Conservation (phyloP, 805 yeast genomes). For the Lachancea kluyveri region DNA sequence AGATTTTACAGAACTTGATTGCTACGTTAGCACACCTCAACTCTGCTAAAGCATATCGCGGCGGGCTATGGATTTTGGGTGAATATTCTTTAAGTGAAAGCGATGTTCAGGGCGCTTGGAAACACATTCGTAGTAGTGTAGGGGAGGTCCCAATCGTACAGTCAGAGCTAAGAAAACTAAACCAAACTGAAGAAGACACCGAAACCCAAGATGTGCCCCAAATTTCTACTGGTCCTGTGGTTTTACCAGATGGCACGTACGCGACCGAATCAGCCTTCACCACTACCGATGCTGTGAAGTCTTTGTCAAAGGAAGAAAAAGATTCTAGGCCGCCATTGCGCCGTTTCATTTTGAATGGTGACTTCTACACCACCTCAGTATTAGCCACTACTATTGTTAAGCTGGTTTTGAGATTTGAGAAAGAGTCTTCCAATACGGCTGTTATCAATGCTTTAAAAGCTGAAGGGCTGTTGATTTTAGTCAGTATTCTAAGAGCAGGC, state of each 20-base stretch:
- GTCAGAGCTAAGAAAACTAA: constrained; percentile 49
- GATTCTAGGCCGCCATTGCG: constrained; percentile 70
- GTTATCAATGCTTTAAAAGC: constrained; percentile 81
- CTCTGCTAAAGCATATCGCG: constrained; percentile 87
- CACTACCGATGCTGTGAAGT: constrained; percentile 82
- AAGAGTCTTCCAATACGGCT: constrained; percentile 46
- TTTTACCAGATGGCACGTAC: constrained; percentile 98
- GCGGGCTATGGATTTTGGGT: constrained; percentile 94
- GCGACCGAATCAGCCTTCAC: constrained; percentile 88
- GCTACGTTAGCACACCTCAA: constrained; percentile 57
- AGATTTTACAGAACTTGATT: constrained; percentile 59
- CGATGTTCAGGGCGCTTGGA: constrained; percentile 82
- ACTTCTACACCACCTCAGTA: constrained; percentile 85
- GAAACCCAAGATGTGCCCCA: constrained; percentile 23
- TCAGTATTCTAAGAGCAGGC: constrained; percentile 84
- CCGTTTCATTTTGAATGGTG: constrained; percentile 75
- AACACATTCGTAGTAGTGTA: constrained; percentile 67
- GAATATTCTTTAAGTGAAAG: constrained; percentile 73
- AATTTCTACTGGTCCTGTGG: constrained; percentile 58
- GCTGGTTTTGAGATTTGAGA: constrained; percentile 69
- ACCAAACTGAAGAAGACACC: constrained; percentile 32
- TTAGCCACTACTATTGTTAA: constrained; percentile 84
- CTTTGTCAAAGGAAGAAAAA: constrained; percentile 47
- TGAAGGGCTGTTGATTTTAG: constrained; percentile 89
- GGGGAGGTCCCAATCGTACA: constrained; percentile 91